phyloP scores from a whole-genome alignment of 805 yeast species.

The Kodamaea restingae region DNA sequence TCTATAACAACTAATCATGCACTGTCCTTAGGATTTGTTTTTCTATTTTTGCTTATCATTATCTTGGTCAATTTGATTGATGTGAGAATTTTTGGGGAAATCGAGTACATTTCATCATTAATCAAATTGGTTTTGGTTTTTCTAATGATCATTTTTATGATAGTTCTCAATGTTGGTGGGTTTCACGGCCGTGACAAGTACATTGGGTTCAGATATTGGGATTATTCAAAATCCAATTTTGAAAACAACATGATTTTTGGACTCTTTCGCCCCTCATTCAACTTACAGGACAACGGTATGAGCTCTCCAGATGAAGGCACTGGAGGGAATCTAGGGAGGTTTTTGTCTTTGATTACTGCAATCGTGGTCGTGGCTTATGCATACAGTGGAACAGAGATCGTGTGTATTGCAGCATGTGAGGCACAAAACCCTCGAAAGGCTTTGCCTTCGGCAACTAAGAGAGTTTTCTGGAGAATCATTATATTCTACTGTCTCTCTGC shows the following conservation, averaged over 20 bases:
- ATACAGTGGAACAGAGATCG: constrained; percentile 78
- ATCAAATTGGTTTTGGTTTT: constrained; percentile 53
- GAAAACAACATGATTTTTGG: constrained; percentile 56
- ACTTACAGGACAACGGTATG: constrained; percentile 55
- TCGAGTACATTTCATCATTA: constrained; percentile 61
- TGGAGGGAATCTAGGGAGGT: constrained; percentile 56
- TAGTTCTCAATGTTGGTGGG: constrained; percentile 60
- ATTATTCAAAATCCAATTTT: constrained; percentile 45
- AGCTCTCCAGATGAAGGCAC: constrained; percentile 52
- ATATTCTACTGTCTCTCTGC: constrained; percentile 63
- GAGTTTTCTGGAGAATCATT: constrained; percentile 68
- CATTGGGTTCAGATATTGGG: constrained; percentile 75
- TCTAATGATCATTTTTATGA: constrained; percentile 56
- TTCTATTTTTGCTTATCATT: constrained; percentile 49
- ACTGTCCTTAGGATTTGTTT: constrained; percentile 58
- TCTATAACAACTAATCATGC: constrained; percentile 45
- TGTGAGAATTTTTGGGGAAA: constrained; percentile 70
- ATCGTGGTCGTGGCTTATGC: constrained; percentile 66
- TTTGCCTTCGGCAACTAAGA: constrained; percentile 69
- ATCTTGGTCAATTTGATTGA: constrained; percentile 55
- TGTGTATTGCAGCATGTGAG: constrained; percentile 81
- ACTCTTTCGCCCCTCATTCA: constrained; percentile 68
- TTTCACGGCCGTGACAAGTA: constrained; percentile 22
- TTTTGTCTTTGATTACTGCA: constrained; percentile 59
- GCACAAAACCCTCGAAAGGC: constrained; percentile 77